Evolutionary conservation across 192 early-diverging fungal species (phyloP), one percentile per base, ranked within the genome.

Genomic region (Entomortierella lignicola): DNA sequence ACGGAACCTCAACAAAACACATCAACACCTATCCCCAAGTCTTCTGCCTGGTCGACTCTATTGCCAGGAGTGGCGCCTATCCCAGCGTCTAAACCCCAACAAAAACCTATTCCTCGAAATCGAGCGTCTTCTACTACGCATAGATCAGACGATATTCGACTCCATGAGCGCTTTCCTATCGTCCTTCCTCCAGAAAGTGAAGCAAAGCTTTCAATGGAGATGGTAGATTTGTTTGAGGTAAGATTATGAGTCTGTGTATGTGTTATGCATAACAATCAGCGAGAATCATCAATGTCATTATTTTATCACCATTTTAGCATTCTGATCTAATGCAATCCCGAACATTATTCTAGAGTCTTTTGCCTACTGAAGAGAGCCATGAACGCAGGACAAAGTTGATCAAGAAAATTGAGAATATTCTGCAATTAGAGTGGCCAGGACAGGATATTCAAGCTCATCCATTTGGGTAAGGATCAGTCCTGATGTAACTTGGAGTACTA

Each of bases 371-470:
- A 13, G 91, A 92, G 51, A 92, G 91, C 69, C 85, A 91, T 54
- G 82, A 89, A 44, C 69, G 85, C 31, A 86, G 94, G 59, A 82
- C 81, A 25, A 58, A 83, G 43, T 91, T 97, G 79, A 87, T 95
- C 26, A 80, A 86, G 15, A 97, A 97, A 80, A 89, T 98, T 60
- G 90, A 96, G 29, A 66, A 77, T 6, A 90, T 98, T 13, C 66
- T 98, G 69, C 85, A 90, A 26, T 59, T 47, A 8, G 96, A 97
- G 85, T 98, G 92, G 88, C 97, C 95, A 8, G 89, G 84, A 55
- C 85, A 86, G 59, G 85, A 92, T 37, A 89, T 97, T 39, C 86
- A 85, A 37, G 92, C 89, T 4, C 91, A 97, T 79, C 81, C 96
- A 26, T 98, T 98, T 89, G 97, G 97, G 85, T 94, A 89, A 48